Percentiles rank a stretch among this genome's conserved stretches.
Conservation (phyloP, 257 asterid species). For the Plectranthus barbatus region DNA sequence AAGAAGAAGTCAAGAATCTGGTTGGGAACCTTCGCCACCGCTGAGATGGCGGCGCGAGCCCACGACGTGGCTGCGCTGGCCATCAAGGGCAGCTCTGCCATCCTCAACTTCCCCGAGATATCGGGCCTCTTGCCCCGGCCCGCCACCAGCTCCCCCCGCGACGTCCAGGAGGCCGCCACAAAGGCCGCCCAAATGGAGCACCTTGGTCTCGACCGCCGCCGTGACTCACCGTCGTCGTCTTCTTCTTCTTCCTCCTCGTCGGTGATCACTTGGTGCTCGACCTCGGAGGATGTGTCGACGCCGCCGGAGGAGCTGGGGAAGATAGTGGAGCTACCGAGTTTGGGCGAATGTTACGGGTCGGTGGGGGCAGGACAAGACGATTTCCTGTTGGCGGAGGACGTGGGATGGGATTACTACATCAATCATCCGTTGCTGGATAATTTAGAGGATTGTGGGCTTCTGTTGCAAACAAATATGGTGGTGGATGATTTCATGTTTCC, state of each 20-base stretch:
- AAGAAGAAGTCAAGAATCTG: too few relatives aligned
- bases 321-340: constrained; percentile 61
- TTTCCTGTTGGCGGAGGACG: constrained; percentile 19
- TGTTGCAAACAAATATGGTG: too few relatives aligned
- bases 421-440: constrained; percentile 32
- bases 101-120: constrained; percentile 64
- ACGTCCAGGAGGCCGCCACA: constrained; percentile 70
- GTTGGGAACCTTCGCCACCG: too few relatives aligned
- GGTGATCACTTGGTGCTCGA: too few relatives aligned
- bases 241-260: too few relatives aligned
- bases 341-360: constrained; percentile 25
- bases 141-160: constrained; percentile 59
- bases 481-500: constrained; percentile 27
- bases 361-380: constrained; percentile 21
- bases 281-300: too few relatives aligned
- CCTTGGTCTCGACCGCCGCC: neutral
- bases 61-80: too few relatives aligned
- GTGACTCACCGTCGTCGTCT: constrained; percentile 17
- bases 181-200: constrained; percentile 69
- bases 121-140: constrained; percentile 52
- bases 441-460: constrained; percentile 34
- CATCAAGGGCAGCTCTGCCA: constrained; percentile 52
- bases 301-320: constrained; percentile 46
- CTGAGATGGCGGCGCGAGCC: too few relatives aligned
- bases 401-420: constrained; percentile 33